These are phyloP conservation scores for Colletotrichum nymphaeae DNA, from an alignment of 2,329 filamentous ascomycete species.

Conservation along the genomic window DNA sequence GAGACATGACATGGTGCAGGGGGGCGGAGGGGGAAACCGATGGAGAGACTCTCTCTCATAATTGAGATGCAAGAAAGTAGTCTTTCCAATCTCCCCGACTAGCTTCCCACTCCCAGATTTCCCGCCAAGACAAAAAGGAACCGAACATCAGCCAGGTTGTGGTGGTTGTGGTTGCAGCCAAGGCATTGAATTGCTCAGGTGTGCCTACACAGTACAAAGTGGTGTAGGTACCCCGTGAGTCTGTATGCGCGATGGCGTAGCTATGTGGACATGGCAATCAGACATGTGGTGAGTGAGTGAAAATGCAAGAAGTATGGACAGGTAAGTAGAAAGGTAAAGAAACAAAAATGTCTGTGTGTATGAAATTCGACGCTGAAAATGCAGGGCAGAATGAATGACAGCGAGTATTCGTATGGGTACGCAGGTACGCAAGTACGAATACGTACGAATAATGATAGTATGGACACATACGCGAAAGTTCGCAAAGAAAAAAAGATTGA, in stretches of 20 bases:
- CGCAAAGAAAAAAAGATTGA: not conserved
- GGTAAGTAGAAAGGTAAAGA: too few species aligned
- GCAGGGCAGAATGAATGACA: not conserved
- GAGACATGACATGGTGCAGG: too few species aligned
- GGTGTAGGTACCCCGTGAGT: too few species aligned
- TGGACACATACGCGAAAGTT: not conserved
- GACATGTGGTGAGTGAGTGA: not conserved
- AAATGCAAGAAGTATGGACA: not conserved
- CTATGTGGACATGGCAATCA: not conserved
- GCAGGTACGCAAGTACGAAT: too few species aligned
- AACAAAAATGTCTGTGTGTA: too few species aligned
- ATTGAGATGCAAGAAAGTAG: too few species aligned
- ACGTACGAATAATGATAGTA: not conserved
- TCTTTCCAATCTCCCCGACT: not conserved
- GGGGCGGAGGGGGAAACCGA: too few species aligned
- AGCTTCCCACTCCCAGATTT: not conserved
- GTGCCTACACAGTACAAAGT: too few species aligned
- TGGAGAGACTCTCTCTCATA: not conserved
- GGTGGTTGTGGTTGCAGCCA: too few species aligned
- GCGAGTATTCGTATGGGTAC: too few species aligned
- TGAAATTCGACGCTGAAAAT: not conserved
- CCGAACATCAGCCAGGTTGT: not conserved
- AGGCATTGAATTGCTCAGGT: not conserved
- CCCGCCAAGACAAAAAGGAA: not conserved
- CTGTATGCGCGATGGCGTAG: not conserved